A percentile compares a stretch with the other conserved stretches of the same genome.
phyloP scores from a whole-genome alignment of 805 yeast species.

The Blastobotrys robertii region DNA sequence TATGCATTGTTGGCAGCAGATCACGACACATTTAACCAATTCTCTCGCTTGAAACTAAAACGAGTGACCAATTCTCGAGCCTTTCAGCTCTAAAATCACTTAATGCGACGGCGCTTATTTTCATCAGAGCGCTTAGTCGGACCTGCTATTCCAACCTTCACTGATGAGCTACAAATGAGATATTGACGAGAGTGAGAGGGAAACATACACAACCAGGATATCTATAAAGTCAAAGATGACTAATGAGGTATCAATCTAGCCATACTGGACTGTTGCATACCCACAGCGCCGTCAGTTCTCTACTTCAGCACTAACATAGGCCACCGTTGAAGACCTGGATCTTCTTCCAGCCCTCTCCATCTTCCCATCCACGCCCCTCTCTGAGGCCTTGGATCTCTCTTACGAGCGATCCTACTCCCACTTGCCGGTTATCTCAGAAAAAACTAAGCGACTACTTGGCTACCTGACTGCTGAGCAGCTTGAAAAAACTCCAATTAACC shows the following conservation, averaged over 20 bases:
- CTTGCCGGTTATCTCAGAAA: slow-evolving; percentile 43
- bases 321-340: slow-evolving; percentile 51
- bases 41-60: no score
- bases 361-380: slow-evolving; percentile 37
- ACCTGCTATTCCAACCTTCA: no score
- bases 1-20: no score
- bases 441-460: slow-evolving; percentile 40
- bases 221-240: no score
- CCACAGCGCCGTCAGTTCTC: neutral
- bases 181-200: no score
- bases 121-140: no score
- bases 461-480: slow-evolving; percentile 36
- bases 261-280: neutral
- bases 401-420: slow-evolving; percentile 45
- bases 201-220: no score
- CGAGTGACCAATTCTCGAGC: no score
- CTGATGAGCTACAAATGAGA: no score
- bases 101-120: no score
- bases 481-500: slow-evolving; percentile 18
- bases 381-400: slow-evolving; percentile 45
- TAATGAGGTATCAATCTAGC: neutral
- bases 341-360: slow-evolving; percentile 48
- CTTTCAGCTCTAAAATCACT: no score
- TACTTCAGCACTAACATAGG: slow-evolving; percentile 16
- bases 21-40: no score